A percentile compares a stretch with the other conserved stretches of the same genome.
Conservation (phyloP, 257 asterid species). For the Forsythia suspensa region DNA sequence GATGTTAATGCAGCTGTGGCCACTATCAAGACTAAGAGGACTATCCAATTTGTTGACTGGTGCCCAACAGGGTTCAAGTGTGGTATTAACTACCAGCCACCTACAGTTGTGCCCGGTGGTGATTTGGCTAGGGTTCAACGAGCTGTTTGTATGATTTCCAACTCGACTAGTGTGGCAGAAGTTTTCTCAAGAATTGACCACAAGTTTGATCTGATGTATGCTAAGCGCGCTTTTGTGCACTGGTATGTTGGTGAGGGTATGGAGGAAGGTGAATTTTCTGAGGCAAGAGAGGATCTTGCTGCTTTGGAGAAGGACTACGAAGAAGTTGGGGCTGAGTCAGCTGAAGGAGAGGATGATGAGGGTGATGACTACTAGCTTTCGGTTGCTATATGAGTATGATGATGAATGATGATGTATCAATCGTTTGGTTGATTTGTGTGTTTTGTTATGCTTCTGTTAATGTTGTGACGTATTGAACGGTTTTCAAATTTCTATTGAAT, state of each 20-base stretch:
- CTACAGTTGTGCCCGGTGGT: conserved; percentile 94
- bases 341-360: conserved; percentile 88
- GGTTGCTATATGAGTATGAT: neutral
- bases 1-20: conserved; percentile 98
- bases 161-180: conserved; percentile 96
- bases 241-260: conserved; percentile 99
- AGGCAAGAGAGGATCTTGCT: conserved; percentile 97
- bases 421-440: neutral
- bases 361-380: conserved; percentile 49
- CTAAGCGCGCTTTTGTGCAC: conserved; percentile 90
- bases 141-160: conserved; percentile 97
- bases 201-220: conserved; percentile 90
- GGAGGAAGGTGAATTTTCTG: conserved; percentile 98
- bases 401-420: neutral
- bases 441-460: neutral
- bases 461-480: neutral
- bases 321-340: conserved; percentile 93
- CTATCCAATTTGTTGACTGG: conserved; percentile 96
- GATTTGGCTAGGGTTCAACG: conserved; percentile 94
- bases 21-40: conserved; percentile 93
- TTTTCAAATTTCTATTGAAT: neutral
- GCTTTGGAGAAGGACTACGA: conserved; percentile 96
- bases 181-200: conserved; percentile 94
- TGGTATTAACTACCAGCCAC: conserved; percentile 96
- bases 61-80: conserved; percentile 98